phyloP scores from a whole-genome alignment of 139 green algal species.

The Ulvella scutata region DNA sequence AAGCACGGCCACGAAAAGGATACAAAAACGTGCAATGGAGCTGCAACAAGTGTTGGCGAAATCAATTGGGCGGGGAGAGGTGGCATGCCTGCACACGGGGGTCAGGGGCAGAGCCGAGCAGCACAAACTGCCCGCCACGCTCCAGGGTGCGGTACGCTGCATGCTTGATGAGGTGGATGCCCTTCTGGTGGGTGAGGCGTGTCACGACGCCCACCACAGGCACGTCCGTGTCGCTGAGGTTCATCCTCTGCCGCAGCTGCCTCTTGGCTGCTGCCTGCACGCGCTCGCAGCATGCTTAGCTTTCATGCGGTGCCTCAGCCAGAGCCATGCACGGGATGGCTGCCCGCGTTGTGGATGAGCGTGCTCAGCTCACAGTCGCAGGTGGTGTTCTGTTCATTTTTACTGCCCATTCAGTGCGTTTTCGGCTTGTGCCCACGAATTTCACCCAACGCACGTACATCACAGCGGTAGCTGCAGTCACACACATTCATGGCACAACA shows the following conservation, averaged over 20 bases:
- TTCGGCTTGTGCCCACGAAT: too few relatives aligned
- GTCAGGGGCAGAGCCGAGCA: slow-evolving; percentile 87
- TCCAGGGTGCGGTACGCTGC: slow-evolving; percentile 71
- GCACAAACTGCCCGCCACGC: slow-evolving; percentile 86
- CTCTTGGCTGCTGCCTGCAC: slow-evolving; percentile 35
- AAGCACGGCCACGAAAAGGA: not conserved
- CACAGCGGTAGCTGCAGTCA: too few relatives aligned
- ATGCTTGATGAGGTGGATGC: slow-evolving; percentile 97
- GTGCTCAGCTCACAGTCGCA: too few relatives aligned
- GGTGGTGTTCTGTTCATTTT: too few relatives aligned
- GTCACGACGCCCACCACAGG: slow-evolving; percentile 62
- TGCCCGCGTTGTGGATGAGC: too few relatives aligned
- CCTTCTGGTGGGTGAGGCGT: slow-evolving; percentile 82
- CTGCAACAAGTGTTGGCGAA: not conserved
- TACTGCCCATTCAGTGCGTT: too few relatives aligned
- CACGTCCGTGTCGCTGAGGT: slow-evolving; percentile 45
- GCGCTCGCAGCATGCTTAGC: too few relatives aligned
- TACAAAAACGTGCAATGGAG: not conserved
- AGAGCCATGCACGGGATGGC: too few relatives aligned
- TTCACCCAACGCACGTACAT: too few relatives aligned
- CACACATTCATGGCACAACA: too few relatives aligned
- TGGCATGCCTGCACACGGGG: slow-evolving; percentile 29
- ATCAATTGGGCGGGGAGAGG: too few relatives aligned
- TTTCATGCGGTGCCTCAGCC: too few relatives aligned
- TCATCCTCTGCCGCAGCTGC: slow-evolving; percentile 40